These are phyloP conservation scores for Magnaporthiopsis incrustans DNA, from an alignment of 2,329 filamentous ascomycete genomes.

Conservation along the genomic window DNA sequence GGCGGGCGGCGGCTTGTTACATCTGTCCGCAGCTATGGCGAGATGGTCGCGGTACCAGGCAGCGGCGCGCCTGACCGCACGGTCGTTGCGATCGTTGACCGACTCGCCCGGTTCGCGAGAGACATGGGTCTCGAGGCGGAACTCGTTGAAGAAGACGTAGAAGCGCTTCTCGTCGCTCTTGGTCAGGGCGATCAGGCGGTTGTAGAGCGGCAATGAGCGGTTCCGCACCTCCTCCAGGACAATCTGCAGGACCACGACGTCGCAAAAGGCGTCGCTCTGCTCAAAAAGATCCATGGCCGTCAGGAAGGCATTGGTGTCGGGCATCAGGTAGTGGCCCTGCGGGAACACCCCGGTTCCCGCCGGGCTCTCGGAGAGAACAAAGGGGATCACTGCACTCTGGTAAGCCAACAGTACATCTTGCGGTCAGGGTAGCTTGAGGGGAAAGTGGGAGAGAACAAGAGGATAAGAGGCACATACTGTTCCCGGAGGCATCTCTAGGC, in stretches of 20 bases:
- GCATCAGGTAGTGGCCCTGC: constrained; percentile 86
- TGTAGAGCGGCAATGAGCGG: constrained; percentile 88
- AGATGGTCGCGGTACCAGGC: constrained; percentile 89
- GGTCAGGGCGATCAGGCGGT: constrained; percentile 80
- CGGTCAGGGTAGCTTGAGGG: no score
- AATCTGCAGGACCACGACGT: constrained; percentile 93
- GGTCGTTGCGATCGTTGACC: constrained; percentile 95
- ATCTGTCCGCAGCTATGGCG: not conserved
- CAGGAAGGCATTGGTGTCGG: constrained; percentile 91
- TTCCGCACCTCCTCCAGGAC: constrained; percentile 95
- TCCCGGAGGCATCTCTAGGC: constrained; percentile 70
- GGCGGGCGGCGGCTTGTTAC: constrained; percentile 44
- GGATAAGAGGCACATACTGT: constrained; percentile 44
- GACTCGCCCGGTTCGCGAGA: constrained; percentile 56
- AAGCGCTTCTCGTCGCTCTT: constrained; percentile 96
- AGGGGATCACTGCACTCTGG: constrained; percentile 56
- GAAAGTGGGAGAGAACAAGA: not conserved
- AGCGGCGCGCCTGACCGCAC: constrained; percentile 77
- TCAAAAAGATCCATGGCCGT: constrained; percentile 98
- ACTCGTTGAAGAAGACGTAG: constrained; percentile 99
- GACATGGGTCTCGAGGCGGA: constrained; percentile 85
- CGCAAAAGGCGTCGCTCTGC: constrained; percentile 82
- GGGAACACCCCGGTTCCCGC: constrained; percentile 76
- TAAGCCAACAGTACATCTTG: constrained; percentile 7
- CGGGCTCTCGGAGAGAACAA: constrained; percentile 82